Evolutionary conservation across 768 basidiomycete genomes (phyloP), one percentile per base, ranked within the genome.

Genomic region (Calocera cornea): DNA sequence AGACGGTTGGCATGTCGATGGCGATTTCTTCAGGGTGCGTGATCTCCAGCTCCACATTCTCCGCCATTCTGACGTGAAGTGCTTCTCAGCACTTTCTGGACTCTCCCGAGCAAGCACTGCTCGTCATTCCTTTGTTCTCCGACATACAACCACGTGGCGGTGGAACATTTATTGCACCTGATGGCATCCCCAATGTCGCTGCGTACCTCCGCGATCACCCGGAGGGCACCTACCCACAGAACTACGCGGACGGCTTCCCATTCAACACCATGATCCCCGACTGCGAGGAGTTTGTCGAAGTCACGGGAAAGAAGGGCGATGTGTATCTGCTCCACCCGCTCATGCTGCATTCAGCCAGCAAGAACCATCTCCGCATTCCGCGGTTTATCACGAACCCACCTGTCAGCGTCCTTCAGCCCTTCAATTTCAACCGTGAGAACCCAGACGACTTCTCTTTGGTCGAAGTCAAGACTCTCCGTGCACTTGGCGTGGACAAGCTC

Each of bases 301-400:
- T 64, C 65, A 50, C 60, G 2, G 64, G 47, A 5, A 65, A 66
- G n/a, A 41, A 33, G 29, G 86, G 85, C 22, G 86, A 87, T 72
- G 85, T 86, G 16, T 80, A 85, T n/a, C 78, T 87, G 41, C 76
- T 86, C 76, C 85, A 86, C 74, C 84, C 85, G 14, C 74, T 87
- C 64, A 87, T 87, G 84, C 73, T 86, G 70, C 86, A 86, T 71
- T 83, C 85, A 11, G 86, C 85, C 11, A 83, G 83, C 36, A 83
- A 82, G 74, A 87, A 87, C 73, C 76, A 82, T 70, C 75, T 81
- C 44, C 81, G 86, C 27, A 74, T 79, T n/a, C 83, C 82, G 29
- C 78, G 85, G 69, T 77, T 87, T 66, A 87, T 87, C 73, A 85
- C 85, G 50, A 87, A 87, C 70, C 86, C 86, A 66, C 84, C 85